A percentile compares a stretch with the other conserved stretches of the same genome.
These are phyloP conservation scores for Vitis rupestris DNA, from an alignment of 164 flowering plant genomes.

Conservation along the genomic window DNA sequence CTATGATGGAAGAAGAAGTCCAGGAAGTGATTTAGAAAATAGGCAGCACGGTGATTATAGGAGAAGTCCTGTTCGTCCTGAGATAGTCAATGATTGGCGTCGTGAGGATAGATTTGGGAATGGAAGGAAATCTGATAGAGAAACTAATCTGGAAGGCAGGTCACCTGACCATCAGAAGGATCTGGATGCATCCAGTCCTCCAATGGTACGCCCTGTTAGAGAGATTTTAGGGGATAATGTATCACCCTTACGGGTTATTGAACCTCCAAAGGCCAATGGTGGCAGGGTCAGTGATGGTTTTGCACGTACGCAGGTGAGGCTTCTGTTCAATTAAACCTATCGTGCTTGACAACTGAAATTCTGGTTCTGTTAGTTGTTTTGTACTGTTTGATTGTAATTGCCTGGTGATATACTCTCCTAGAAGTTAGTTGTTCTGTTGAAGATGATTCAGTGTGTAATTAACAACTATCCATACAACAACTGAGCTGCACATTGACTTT, in stretches of 20 bases:
- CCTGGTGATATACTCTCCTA: too few species aligned
- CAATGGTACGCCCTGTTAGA: conserved; percentile 81
- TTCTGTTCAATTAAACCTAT: neutral
- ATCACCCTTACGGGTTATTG: conserved; percentile 72
- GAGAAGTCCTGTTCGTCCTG: conserved; percentile 76
- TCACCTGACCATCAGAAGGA: conserved; percentile 74
- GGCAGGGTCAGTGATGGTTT: conserved; percentile 47
- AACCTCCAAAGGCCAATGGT: conserved; percentile 80
- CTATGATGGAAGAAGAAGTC: conserved; percentile 66
- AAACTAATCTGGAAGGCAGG: conserved; percentile 49
- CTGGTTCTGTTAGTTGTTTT: neutral
- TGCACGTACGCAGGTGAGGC: conserved; percentile 52
- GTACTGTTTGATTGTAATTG: neutral
- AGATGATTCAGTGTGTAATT: too few species aligned
- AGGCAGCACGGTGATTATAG: conserved; percentile 45
- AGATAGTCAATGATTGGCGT: conserved; percentile 79
- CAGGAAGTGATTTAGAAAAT: conserved; percentile 68
- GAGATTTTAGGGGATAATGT: conserved; percentile 89
- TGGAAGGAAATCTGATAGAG: conserved; percentile 73
- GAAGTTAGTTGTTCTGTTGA: too few species aligned
- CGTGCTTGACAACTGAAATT: neutral
- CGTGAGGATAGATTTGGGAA: conserved; percentile 92
- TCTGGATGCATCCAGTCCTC: conserved; percentile 58
- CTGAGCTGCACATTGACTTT: too few species aligned
- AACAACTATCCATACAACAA: too few species aligned